Conservation (phyloP, 2,329 filamentous ascomycete species). For the Ophiostoma populinum region DNA sequence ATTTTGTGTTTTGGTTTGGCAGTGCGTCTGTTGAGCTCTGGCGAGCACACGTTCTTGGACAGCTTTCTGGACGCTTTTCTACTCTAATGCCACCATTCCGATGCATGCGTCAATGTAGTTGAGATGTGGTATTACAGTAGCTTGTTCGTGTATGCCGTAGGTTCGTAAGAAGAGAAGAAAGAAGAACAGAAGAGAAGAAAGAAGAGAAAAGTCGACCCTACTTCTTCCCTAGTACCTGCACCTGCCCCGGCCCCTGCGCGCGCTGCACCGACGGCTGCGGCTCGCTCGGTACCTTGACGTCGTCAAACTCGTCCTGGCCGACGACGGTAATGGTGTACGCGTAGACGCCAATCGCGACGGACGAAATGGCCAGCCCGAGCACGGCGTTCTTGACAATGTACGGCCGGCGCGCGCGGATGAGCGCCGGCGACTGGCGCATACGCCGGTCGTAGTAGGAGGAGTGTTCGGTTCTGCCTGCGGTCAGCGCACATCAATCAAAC, state of each 20-base stretch:
- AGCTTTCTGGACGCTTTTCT: too few species aligned
- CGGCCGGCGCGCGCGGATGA: slow-evolving; percentile 79
- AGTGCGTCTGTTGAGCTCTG: too few species aligned
- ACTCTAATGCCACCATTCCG: too few species aligned
- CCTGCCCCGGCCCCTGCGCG: slow-evolving; percentile 17
- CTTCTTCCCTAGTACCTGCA: slow-evolving; percentile 10
- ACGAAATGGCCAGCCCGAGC: slow-evolving; percentile 58
- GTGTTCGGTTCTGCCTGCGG: slow-evolving; percentile 24
- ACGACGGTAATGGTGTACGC: slow-evolving; percentile 60
- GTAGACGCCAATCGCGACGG: slow-evolving; percentile 66
- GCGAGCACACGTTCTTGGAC: too few species aligned
- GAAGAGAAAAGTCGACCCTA: too few species aligned
- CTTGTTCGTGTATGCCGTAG: too few species aligned
- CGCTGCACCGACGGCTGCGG: slow-evolving; percentile 22
- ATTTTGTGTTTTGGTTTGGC: too few species aligned
- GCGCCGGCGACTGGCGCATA: slow-evolving; percentile 69
- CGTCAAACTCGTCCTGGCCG: slow-evolving; percentile 91
- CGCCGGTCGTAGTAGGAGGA: slow-evolving; percentile 81
- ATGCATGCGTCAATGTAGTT: too few species aligned
- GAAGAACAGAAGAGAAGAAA: too few species aligned
- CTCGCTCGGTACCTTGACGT: slow-evolving; percentile 74
- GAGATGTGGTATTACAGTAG: too few species aligned
- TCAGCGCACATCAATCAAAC: background rate
- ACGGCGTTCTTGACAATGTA: slow-evolving; percentile 80
- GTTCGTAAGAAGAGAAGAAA: too few species aligned